These are phyloP conservation scores for Salvia rosmarinus DNA, from an alignment of 257 asterid genomes.

Conservation along the genomic window DNA sequence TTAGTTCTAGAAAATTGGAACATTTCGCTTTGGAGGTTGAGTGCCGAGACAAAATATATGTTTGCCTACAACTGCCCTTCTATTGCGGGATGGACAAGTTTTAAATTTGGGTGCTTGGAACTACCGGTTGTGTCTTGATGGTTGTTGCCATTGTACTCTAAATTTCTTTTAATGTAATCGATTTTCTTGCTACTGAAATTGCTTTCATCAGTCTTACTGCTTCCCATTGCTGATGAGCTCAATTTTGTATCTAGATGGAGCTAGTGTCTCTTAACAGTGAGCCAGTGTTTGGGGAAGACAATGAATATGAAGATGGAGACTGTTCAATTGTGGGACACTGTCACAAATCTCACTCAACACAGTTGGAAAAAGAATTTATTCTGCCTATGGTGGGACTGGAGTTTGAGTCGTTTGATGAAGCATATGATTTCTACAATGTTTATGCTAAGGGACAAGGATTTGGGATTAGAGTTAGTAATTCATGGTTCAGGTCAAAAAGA, in stretches of 20 bases:
- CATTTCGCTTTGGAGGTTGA: too few relatives aligned
- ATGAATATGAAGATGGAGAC: conserved; percentile 52
- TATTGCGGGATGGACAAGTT: neutral
- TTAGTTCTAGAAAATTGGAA: too few relatives aligned
- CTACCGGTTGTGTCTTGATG: neutral
- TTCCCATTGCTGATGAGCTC: conserved; percentile 4
- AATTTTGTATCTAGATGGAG: conserved; percentile 51
- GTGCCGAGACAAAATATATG: neutral
- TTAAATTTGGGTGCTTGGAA: too few relatives aligned
- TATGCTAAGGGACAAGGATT: conserved; percentile 67
- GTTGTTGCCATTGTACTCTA: neutral
- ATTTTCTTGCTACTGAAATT: conserved; percentile 5
- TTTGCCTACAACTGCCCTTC: neutral
- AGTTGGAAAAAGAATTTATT: conserved; percentile 34
- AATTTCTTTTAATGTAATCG: neutral
- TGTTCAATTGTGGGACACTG: conserved; percentile 38
- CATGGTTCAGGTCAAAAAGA: conserved; percentile 69
- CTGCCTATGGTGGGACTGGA: conserved; percentile 57
- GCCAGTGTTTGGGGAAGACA: conserved; percentile 51
- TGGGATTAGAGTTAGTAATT: conserved; percentile 65
- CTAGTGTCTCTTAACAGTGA: conserved; percentile 56
- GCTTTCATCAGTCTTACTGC: neutral
- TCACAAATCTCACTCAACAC: conserved; percentile 36
- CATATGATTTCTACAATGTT: conserved; percentile 58
- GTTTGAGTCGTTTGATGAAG: conserved; percentile 62